Conservation (phyloP, 1,284 basidiomycete genomes). For the Marasmius tenuissimus region DNA sequence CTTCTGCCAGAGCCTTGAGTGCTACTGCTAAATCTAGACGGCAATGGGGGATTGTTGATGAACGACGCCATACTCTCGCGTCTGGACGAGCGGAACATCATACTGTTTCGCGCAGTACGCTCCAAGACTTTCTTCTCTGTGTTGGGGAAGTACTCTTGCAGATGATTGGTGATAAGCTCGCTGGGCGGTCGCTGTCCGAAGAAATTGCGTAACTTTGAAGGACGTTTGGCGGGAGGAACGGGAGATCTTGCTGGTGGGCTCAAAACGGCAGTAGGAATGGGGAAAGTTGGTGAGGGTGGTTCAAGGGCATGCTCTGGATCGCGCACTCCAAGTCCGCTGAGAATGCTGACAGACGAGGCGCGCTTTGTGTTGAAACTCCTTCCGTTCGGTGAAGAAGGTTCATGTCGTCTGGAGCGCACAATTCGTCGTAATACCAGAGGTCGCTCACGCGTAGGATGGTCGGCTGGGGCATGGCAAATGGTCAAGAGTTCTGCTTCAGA, state of each 20-base stretch:
- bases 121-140: slow-evolving; percentile 89
- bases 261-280: slow-evolving; percentile 7
- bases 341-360: slow-evolving; percentile 91
- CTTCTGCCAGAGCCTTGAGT: slow-evolving; percentile 57
- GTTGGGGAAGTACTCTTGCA: slow-evolving; percentile 94
- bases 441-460: slow-evolving; percentile 80
- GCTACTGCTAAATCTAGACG: slow-evolving; percentile 68
- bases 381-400: slow-evolving; percentile 35
- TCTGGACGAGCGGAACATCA: slow-evolving; percentile 55
- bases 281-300: slow-evolving; percentile 41
- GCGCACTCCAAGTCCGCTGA: slow-evolving; percentile 87
- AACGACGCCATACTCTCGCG: slow-evolving; percentile 52
- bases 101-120: slow-evolving; percentile 83
- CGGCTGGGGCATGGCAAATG: slow-evolving; percentile 83
- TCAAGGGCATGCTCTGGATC: slow-evolving; percentile 67
- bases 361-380: slow-evolving; percentile 81
- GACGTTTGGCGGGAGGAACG: slow-evolving; percentile 41
- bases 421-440: slow-evolving; percentile 76
- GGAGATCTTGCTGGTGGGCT: slow-evolving; percentile 31
- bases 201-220: slow-evolving; percentile 89
- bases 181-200: slow-evolving; percentile 97
- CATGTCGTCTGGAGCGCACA: slow-evolving; percentile 42
- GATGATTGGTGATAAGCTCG: slow-evolving; percentile 95
- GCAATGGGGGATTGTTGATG: slow-evolving; percentile 27
- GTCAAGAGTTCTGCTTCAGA: slow-evolving; percentile 82